Conservation (phyloP, 73 alveolate species). For the Stentor coeruleus region DNA sequence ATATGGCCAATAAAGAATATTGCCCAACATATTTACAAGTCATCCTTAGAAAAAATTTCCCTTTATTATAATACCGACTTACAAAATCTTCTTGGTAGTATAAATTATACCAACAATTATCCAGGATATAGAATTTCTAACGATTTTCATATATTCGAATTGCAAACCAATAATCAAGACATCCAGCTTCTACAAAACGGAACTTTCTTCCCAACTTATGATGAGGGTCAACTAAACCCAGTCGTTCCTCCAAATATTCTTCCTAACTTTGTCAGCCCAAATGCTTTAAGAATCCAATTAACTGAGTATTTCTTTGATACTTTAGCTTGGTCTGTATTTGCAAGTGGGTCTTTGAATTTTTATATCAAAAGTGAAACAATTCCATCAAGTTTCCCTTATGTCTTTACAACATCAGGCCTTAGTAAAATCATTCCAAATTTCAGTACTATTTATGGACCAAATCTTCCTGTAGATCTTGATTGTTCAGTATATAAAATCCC, state of each 20-base stretch:
- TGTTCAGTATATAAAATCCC: not conserved
- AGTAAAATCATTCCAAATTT: not conserved
- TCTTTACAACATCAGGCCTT: slow-evolving; percentile 12
- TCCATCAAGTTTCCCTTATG: not conserved
- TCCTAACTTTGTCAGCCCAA: not conserved
- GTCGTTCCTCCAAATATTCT: not conserved
- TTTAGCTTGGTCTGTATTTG: not conserved
- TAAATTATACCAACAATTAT: not conserved
- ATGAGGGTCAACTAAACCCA: not conserved
- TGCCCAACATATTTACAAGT: not conserved
- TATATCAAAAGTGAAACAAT: not conserved
- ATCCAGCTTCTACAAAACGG: not conserved
- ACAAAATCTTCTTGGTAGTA: not conserved
- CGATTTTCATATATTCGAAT: not conserved
- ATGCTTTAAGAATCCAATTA: slow-evolving; percentile 7
- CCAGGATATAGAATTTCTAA: not conserved
- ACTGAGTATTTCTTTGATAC: slow-evolving; percentile 8
- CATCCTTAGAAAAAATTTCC: not conserved
- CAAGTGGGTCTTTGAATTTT: not conserved
- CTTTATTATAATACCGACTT: no score
- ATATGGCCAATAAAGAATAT: not conserved
- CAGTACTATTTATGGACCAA: not conserved
- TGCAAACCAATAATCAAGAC: not conserved
- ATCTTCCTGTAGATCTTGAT: not conserved
- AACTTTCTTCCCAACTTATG: not conserved